These are phyloP conservation scores for Epichloe hybrida DNA, from an alignment of 2,329 filamentous ascomycete species.

Conservation along the genomic window DNA sequence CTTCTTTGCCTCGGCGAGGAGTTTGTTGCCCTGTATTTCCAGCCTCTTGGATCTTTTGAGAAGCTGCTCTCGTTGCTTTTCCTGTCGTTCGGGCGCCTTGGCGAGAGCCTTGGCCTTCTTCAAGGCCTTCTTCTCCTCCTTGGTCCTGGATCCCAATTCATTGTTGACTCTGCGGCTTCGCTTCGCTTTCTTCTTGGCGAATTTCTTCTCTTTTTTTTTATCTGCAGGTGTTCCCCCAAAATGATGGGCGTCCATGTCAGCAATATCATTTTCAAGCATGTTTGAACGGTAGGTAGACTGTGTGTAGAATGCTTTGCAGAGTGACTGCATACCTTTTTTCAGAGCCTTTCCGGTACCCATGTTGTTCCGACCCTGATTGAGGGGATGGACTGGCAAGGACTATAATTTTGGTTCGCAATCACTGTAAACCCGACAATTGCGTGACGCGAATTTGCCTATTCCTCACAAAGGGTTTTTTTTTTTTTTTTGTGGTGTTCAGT, in stretches of 20 bases:
- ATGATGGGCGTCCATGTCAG: too few relatives aligned
- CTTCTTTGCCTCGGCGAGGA: conserved; percentile 27
- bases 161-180: conserved; percentile 15
- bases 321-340: conserved; percentile 1
- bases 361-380: not conserved
- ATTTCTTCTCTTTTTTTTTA: not conserved
- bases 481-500: not conserved
- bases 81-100: conserved; percentile 18
- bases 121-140: conserved; percentile 18
- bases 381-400: not conserved
- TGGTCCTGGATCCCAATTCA: conserved; percentile 15
- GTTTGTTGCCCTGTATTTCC: conserved; percentile 25
- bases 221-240: not conserved
- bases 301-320: not conserved
- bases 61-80: conserved; percentile 25
- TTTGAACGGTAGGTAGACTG: too few relatives aligned
- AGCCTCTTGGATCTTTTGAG: conserved; percentile 25
- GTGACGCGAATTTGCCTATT: not conserved
- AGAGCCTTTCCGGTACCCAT: not conserved
- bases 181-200: not conserved
- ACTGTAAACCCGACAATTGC: too few relatives aligned
- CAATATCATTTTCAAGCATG: not conserved
- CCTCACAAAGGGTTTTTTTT: not conserved
- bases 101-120: conserved; percentile 17
- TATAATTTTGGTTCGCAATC: not conserved